Evolutionary conservation across 1,284 basidiomycete species (phyloP).

Genomic region (Ustilago nuda): DNA sequence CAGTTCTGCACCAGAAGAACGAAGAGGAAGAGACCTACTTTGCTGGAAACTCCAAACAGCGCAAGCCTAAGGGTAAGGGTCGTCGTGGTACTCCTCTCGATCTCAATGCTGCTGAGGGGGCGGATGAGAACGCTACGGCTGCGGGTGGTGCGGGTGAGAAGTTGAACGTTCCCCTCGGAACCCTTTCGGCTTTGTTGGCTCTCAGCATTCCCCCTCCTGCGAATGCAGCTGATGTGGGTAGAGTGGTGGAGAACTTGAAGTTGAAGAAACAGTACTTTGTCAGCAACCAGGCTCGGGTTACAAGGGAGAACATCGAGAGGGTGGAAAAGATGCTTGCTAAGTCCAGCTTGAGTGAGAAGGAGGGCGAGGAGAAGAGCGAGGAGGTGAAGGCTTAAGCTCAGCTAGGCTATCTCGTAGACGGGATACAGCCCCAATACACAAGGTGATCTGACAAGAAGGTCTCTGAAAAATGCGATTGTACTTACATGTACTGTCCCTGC

Average conservation of each 20-base stretch:
- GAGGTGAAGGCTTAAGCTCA: slow-evolving; percentile 15
- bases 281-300: slow-evolving; percentile 73
- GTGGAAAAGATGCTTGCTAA: slow-evolving; percentile 63
- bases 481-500: no score
- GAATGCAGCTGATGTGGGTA: slow-evolving; percentile 80
- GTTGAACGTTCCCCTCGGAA: slow-evolving; percentile 85
- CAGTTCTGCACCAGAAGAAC: slow-evolving; percentile 79
- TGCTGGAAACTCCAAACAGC: slow-evolving; percentile 75
- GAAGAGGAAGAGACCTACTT: slow-evolving; percentile 84
- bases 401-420: no score
- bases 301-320: slow-evolving; percentile 69
- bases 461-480: no score
- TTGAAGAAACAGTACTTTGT: slow-evolving; percentile 96
- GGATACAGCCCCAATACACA: no score
- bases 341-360: slow-evolving; percentile 16
- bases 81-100: slow-evolving; percentile 53
- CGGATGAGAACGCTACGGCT: slow-evolving; percentile 34
- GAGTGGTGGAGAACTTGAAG: slow-evolving; percentile 88
- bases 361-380: background rate
- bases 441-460: no score
- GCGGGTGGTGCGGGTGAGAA: slow-evolving; percentile 65
- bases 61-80: slow-evolving; percentile 72
- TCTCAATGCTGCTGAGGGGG: slow-evolving; percentile 31
- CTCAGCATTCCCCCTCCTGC: slow-evolving; percentile 91
- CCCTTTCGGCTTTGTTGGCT: slow-evolving; percentile 85